phyloP scores from a whole-genome alignment of 2,329 filamentous ascomycete species.

The Dactylella cylindrospora region DNA sequence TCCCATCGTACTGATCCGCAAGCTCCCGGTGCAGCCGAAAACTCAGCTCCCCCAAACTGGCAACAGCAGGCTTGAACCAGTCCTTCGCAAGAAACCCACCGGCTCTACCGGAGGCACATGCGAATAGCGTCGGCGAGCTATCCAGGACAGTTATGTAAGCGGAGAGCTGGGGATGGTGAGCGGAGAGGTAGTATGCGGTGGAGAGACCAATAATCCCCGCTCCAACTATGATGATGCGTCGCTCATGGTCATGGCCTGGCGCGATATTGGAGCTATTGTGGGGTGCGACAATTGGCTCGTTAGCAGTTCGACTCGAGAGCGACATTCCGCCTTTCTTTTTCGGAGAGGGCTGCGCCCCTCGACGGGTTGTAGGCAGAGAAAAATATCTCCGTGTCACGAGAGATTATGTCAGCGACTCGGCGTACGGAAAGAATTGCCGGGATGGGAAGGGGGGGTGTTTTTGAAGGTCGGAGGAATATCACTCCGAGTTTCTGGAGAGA shows the following conservation, averaged over 20 bases:
- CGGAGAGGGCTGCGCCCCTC: conserved; percentile 2
- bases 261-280: too few relatives aligned
- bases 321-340: conserved; percentile 13
- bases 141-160: conserved; percentile 62
- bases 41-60: conserved; percentile 65
- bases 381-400: too few relatives aligned
- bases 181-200: conserved; percentile 71
- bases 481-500: conserved; percentile 16
- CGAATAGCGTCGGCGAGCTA: conserved; percentile 64
- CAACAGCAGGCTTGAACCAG: conserved; percentile 65
- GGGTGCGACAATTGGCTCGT: conserved; percentile 1
- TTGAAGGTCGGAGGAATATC: conserved; percentile 32
- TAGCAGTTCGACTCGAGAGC: not conserved
- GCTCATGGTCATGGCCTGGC: too few relatives aligned
- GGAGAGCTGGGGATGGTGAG: conserved; percentile 52
- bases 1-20: conserved; percentile 62
- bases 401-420: conserved; percentile 1
- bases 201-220: conserved; percentile 70
- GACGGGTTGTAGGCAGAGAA: too few relatives aligned
- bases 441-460: not conserved
- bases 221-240: conserved; percentile 65
- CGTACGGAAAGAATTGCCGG: conserved; percentile 12
- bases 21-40: conserved; percentile 69
- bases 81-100: conserved; percentile 73
- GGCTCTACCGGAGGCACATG: conserved; percentile 71